Percentiles rank a stretch among this genome's conserved stretches.
phyloP scores from a whole-genome alignment of 495 filamentous ascomycete genomes.

The Xylaria nigripes region DNA sequence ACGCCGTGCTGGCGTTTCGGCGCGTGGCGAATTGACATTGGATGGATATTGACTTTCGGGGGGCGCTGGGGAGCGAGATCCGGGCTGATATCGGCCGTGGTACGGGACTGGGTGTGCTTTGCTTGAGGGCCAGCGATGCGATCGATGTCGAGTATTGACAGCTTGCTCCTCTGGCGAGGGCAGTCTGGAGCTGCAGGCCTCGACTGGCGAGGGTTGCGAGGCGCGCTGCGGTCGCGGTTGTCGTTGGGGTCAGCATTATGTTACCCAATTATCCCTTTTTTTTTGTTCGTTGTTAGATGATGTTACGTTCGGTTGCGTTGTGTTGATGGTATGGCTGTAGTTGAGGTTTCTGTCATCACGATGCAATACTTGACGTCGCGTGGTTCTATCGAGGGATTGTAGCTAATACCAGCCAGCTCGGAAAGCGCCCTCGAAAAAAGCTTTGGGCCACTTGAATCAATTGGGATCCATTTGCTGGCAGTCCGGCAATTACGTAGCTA shows the following conservation, averaged over 20 bases:
- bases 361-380: constrained; percentile 6
- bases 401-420: neutral
- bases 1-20: constrained; percentile 25
- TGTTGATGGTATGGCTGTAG: neutral
- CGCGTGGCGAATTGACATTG: constrained; percentile 21
- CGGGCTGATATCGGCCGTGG: constrained; percentile 15
- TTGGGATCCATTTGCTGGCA: neutral
- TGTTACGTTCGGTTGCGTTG: neutral
- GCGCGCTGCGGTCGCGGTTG: constrained; percentile 20
- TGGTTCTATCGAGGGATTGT: neutral
- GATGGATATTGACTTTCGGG: constrained; percentile 13
- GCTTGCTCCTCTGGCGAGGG: constrained; percentile 20
- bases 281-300: neutral
- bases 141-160: constrained; percentile 19
- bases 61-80: constrained; percentile 3
- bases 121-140: constrained; percentile 15
- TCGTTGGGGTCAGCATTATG: constrained; percentile 25
- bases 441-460: constrained; percentile 11
- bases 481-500: neutral
- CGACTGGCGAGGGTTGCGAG: constrained; percentile 18
- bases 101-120: constrained; percentile 11
- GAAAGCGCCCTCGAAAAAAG: constrained; percentile 7
- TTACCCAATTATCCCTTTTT: constrained; percentile 8
- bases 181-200: constrained; percentile 20
- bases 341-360: constrained; percentile 5